Conservation (phyloP, 163 green algal genomes). For the Trebouxia gelatinosa region DNA sequence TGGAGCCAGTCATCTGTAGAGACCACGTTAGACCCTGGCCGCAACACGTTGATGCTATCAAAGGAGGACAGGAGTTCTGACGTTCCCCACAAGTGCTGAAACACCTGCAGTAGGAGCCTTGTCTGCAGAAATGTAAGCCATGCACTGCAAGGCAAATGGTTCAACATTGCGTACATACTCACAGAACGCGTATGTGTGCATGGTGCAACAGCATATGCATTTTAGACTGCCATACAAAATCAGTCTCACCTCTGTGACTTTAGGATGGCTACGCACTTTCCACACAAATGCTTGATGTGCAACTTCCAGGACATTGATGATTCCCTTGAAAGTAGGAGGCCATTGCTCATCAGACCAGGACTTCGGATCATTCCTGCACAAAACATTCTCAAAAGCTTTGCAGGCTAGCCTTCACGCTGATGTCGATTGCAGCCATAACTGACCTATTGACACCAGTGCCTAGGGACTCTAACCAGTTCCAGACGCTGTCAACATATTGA, state of each 20-base stretch:
- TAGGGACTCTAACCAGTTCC: slow-evolving; percentile 38
- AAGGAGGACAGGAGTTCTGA: slow-evolving; percentile 36
- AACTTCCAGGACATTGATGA: slow-evolving; percentile 45
- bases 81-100: slow-evolving; percentile 35
- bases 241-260: slow-evolving; percentile 22
- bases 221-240: too few species aligned
- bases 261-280: slow-evolving; percentile 30
- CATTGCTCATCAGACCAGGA: slow-evolving; percentile 10
- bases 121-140: too few species aligned
- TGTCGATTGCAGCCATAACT: not conserved
- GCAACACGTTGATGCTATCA: slow-evolving; percentile 38
- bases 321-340: slow-evolving; percentile 32
- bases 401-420: not conserved
- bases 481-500: slow-evolving; percentile 30
- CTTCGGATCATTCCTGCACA: not conserved
- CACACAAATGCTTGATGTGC: slow-evolving; percentile 43
- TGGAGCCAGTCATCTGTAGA: slow-evolving; percentile 32
- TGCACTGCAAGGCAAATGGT: too few species aligned
- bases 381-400: not conserved
- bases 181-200: not conserved
- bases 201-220: too few species aligned
- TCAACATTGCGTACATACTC: not conserved
- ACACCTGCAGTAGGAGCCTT: slow-evolving; percentile 36
- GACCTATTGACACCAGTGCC: slow-evolving; percentile 23
- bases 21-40: not conserved